A percentile compares a stretch with the other conserved stretches of the same genome.
These are phyloP conservation scores for Oenanthe sinensis DNA, from an alignment of 129 eudicot genomes.

Conservation along the genomic window DNA sequence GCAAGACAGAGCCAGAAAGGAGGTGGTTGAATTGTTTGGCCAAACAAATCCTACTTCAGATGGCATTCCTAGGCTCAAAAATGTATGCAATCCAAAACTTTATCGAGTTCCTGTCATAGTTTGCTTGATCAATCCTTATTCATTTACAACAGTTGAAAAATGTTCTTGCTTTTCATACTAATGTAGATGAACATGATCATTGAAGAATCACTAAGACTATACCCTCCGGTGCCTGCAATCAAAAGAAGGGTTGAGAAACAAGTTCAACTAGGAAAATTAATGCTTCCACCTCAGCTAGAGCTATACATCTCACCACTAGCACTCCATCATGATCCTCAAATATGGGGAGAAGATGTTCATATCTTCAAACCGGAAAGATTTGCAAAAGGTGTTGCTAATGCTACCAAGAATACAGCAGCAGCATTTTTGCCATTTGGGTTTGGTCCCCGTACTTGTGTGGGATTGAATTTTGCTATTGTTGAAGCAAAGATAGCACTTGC, in stretches of 20 bases:
- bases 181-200: conserved; percentile 68
- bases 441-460: conserved; percentile 73
- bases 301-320: conserved; percentile 52
- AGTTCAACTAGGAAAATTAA: conserved; percentile 40
- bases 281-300: conserved; percentile 41
- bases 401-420: conserved; percentile 50
- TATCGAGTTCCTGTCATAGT: neutral
- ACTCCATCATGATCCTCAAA: conserved; percentile 55
- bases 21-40: conserved; percentile 38
- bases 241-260: conserved; percentile 27
- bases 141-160: neutral
- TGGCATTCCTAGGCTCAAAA: conserved; percentile 51
- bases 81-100: conserved; percentile 23
- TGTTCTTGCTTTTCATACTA: too few relatives aligned
- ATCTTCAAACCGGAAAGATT: conserved; percentile 67
- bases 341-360: conserved; percentile 76
- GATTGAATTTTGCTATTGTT: conserved; percentile 42
- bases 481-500: conserved; percentile 64
- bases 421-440: conserved; percentile 68
- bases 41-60: conserved; percentile 38
- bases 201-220: conserved; percentile 64
- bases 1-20: conserved; percentile 67
- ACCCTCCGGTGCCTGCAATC: conserved; percentile 55
- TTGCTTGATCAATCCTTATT: neutral
- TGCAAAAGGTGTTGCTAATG: conserved; percentile 52